Evolutionary conservation across 129 eudicot species (phyloP), one percentile per base, ranked within the genome.

Genomic region (Erigeron canadensis): DNA sequence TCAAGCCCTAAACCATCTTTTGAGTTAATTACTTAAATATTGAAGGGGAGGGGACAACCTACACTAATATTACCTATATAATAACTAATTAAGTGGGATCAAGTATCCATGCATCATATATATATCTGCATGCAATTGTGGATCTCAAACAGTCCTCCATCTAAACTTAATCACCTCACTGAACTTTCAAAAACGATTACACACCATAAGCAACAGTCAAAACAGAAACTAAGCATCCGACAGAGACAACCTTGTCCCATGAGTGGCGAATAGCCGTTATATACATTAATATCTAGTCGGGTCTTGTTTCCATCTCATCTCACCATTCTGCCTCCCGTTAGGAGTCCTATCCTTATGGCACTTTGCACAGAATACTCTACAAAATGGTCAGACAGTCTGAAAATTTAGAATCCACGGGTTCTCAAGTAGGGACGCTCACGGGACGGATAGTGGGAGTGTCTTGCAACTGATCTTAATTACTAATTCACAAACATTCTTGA

Each of bases 1-100:
- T 76, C 42, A 76, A 76, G 68, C 75, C 80, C 75, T 76, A 76
- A 76, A 76, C 63, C 75, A 18, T 68, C 17, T 7, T 68, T 19
- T 28, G 44, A 43, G 56, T 39, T 74, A 64, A 38, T 47, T 67
- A 56, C 34, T 28, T 28, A 28, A 28, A 28, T 28, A 50, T 56
- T 38, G 18, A 37, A 59, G 50, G 44, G 63, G 37, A 19, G 54
- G 55, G 63, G 63, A 48, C 54, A 69, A 59, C 37, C 68, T 47
- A 54, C 68, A 76, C 75, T 60, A 59, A 59, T 70, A 59, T 42
- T 38, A 40, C 23, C 53, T 7, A 50, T 12, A 15, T 18, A n/a
- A n/a, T 10, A 50, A 28, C 34, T 8, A 50, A 18, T 8, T 15
- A 5, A 5, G 56, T 15, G 9, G 56, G 17, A 50, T 50, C 7